Base-by-base conservation (phyloP, 2,329 filamentous ascomycete species). In the Gaeumannomyces sp. region DNA sequence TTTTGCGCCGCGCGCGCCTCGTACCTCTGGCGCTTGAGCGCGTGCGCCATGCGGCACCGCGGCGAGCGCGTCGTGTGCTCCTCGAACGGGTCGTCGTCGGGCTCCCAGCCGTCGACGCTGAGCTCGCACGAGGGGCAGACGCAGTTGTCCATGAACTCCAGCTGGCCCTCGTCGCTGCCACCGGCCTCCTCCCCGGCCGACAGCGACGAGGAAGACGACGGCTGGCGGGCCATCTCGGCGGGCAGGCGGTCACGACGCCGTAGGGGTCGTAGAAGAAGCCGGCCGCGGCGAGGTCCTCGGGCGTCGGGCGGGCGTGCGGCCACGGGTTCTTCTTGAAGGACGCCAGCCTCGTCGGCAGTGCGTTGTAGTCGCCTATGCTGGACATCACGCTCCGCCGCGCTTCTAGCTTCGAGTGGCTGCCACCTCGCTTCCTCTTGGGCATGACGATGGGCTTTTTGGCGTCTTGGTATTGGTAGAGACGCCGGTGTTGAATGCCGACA, bases 71-170 rank as follows among this genome's bases (percentile, higher is more conserved):
- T 35, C 38, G 53, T 25, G 29, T 64, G 63, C 33, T 31, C 33
- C 25, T 38, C 59, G 59, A 60, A 64, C 25, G 63, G 63, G 35
- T 64, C 63, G 58, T 64, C 58, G 16, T 28, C 27, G 35, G 63
- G 38, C 27, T 31, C 38, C 58, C 58, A 64, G n/a, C 7, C 28
- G 63, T 64, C 58, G n/a, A 60, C 31, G 35, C 7, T 31, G 63
- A 53, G 14, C 31, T 50, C 59, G 38, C 63, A 64, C 57, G 63
- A 45, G 14, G 63, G 63, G 38, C 63, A 64, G 19, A n/a, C 16
- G 22, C 19, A n/a, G 58, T 22, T 25, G 59, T n/a, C 59, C 16
- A 33, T 31, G 29, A 14, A 11, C 4, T 60, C 29, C 8, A 8
- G 22, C 28, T 7, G 28, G 4, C 5, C 11, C 33, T 35, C 11